phyloP scores from a whole-genome alignment of 345 rosid genomes.

The Arabis alpina region DNA sequence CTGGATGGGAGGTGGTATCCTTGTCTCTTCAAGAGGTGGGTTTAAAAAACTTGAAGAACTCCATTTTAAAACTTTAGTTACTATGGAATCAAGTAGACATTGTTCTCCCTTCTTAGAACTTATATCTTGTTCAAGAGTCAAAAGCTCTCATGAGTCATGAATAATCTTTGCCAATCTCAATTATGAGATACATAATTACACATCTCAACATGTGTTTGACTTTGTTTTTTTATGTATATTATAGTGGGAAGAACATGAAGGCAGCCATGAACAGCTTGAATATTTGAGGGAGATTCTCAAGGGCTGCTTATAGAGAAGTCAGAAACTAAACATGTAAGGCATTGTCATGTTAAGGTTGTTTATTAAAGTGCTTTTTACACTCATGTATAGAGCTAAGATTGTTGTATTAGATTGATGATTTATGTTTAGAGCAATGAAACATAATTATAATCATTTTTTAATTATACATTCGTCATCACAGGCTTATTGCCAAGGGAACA shows the following conservation, averaged over 20 bases:
- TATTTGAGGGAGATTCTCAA: slow-evolving; percentile 73
- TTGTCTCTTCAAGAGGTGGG: slow-evolving; percentile 80
- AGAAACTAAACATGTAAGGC: slow-evolving; percentile 16
- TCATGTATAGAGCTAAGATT: slow-evolving; percentile 34
- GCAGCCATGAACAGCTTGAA: slow-evolving; percentile 78
- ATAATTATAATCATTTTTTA: slow-evolving; percentile 17
- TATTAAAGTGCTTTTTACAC: background rate
- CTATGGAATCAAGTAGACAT: slow-evolving; percentile 16
- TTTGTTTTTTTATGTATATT: slow-evolving; percentile 12
- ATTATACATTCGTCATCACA: slow-evolving; percentile 26
- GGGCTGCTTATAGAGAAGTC: slow-evolving; percentile 52
- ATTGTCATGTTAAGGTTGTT: slow-evolving; percentile 3
- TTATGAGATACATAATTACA: background rate
- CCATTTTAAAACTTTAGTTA: slow-evolving; percentile 1
- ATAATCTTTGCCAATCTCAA: background rate
- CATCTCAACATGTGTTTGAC: slow-evolving; percentile 25
- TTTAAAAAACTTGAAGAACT: slow-evolving; percentile 8
- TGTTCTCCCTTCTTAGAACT: background rate
- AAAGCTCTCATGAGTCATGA: too few species aligned
- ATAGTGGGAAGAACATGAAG: slow-evolving; percentile 91
- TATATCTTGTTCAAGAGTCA: background rate
- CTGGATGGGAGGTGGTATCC: slow-evolving; percentile 87
- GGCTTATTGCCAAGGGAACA: slow-evolving; percentile 28
- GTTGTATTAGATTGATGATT: slow-evolving; percentile 28
- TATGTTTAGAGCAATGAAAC: slow-evolving; percentile 30